Conservation (phyloP, 73 alveolate species). For the Breviolum minutum region DNA sequence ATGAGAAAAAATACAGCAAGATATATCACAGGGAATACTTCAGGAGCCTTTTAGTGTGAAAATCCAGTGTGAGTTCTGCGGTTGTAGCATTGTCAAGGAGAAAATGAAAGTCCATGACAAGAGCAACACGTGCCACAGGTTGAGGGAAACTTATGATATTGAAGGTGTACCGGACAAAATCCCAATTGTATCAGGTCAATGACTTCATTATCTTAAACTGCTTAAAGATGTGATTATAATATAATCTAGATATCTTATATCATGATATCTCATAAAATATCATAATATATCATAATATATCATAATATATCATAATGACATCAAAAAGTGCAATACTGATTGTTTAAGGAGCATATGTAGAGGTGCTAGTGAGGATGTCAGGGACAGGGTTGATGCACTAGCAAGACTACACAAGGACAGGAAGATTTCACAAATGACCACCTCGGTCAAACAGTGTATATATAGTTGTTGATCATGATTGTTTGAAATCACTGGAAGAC, state of each 20-base stretch:
- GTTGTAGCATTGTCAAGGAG: constrained; percentile 2
- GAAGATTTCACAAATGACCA: background rate
- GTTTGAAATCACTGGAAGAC: too few relatives aligned
- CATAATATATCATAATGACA: constrained; percentile 25
- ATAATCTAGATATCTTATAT: background rate
- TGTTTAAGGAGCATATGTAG: background rate
- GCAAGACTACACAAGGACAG: background rate
- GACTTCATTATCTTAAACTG: background rate
- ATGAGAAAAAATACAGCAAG: background rate
- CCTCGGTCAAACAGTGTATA: background rate
- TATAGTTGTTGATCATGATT: background rate
- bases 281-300: too few relatives aligned
- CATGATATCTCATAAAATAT: too few relatives aligned
- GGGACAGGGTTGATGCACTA: background rate
- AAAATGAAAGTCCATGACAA: background rate
- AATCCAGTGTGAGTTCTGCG: background rate
- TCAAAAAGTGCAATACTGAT: background rate
- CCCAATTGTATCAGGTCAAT: background rate
- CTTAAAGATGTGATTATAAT: background rate
- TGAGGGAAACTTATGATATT: background rate
- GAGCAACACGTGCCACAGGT: background rate
- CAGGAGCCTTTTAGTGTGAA: background rate
- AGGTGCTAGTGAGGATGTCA: background rate
- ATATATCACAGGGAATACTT: constrained; percentile 19
- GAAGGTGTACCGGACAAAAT: background rate